phyloP scores from a whole-genome alignment of 2,329 filamentous ascomycete genomes.

The Fusarium sp. region DNA sequence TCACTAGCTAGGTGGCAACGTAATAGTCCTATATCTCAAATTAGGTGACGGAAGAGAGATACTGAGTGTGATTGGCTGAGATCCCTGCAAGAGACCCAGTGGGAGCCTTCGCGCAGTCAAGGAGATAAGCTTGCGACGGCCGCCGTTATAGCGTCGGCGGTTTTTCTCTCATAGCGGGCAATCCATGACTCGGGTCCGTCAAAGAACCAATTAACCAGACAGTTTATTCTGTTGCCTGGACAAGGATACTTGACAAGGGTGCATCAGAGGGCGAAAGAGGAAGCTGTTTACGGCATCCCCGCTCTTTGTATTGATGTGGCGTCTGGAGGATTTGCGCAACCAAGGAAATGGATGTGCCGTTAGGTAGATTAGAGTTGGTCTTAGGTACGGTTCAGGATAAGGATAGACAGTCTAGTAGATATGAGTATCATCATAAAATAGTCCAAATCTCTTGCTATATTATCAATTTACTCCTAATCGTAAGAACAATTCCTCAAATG shows the following conservation, averaged over 20 bases:
- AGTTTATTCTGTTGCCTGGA: conserved; percentile 1
- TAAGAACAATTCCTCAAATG: not conserved
- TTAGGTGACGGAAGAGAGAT: not conserved
- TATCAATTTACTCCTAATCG: not conserved
- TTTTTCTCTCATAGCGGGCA: not conserved
- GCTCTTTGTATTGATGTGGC: not conserved
- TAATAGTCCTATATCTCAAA: not conserved
- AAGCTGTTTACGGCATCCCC: not conserved
- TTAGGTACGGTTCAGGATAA: not conserved
- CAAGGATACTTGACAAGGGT: not conserved
- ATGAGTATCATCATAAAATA: not conserved
- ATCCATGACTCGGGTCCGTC: not conserved
- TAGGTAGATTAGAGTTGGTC: not conserved
- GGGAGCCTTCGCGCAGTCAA: not conserved
- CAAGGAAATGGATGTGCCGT: not conserved
- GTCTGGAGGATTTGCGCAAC: not conserved
- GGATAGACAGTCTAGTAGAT: not conserved
- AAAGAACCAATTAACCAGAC: not conserved
- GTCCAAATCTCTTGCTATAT: not conserved
- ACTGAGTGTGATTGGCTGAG: not conserved
- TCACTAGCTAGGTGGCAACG: not conserved
- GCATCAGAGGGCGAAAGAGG: not conserved
- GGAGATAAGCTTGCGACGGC: not conserved
- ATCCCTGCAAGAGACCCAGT: not conserved
- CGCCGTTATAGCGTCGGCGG: not conserved